Evolutionary conservation across 192 early-diverging fungal species (phyloP).

Genomic region (Helicostylum pulchrum): DNA sequence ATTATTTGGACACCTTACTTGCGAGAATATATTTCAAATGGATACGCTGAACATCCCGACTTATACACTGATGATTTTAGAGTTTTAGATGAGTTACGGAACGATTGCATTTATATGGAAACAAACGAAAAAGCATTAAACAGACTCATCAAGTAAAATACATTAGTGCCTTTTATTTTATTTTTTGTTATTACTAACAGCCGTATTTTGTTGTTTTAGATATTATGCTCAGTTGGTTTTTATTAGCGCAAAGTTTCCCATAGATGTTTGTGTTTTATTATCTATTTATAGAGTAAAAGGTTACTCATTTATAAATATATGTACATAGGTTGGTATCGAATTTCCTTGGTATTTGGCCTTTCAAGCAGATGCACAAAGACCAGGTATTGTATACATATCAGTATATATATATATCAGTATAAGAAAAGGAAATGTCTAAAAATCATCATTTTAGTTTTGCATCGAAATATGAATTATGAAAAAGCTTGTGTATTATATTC

Average conservation of each 20-base stretch:
- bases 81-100: constrained; percentile 72
- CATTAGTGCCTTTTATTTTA: neutral
- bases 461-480: constrained; percentile 79
- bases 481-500: constrained; percentile 83
- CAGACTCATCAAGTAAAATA: constrained; percentile 61
- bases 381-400: constrained; percentile 34
- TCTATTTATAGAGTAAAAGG: constrained; percentile 5
- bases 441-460: constrained; percentile 42
- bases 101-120: constrained; percentile 62
- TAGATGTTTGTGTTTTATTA: constrained; percentile 60
- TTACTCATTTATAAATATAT: constrained; percentile 3
- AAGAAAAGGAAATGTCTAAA: neutral
- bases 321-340: constrained; percentile 54
- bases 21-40: constrained; percentile 69
- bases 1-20: constrained; percentile 53
- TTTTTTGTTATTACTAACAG: neutral
- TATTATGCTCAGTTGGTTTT: constrained; percentile 87
- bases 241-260: constrained; percentile 83
- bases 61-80: constrained; percentile 84
- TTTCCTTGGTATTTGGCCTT: constrained; percentile 72
- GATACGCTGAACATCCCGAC: constrained; percentile 85
- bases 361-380: constrained; percentile 50
- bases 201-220: constrained; percentile 32
- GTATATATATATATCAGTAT: neutral
- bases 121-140: constrained; percentile 61